Evolutionary conservation across 345 rosid genomes (phyloP), one percentile per base, ranked within the genome.

Genomic region (Psidium friedrichsthalianum): DNA sequence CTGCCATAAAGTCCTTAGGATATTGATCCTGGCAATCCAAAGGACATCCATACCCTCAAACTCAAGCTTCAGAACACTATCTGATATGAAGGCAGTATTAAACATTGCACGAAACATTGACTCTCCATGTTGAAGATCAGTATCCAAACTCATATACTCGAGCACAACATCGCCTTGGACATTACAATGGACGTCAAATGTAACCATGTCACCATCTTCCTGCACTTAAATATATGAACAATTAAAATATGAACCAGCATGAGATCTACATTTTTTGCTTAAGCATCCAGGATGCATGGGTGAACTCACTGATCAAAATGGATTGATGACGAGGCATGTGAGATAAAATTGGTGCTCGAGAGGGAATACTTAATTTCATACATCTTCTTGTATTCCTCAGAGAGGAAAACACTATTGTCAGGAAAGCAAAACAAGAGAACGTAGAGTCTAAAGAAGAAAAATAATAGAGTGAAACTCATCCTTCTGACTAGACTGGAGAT

Each of bases 101-200:
- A 95, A 94, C 90, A 94, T 95, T 84, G 90, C 94, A 81, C 94
- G 91, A 86, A 97, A 97, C 93, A 95, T 91, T 93, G 91, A 92
- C 83, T 86, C 90, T 87, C 94, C 98, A 88, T 74, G 90, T 86
- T 90, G 94, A 94, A 93, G 88, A 89, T 94, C 95, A 83, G 91
- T 95, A 86, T 90, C 88, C 89, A 94, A 90, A 92, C 90, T 94
- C 87, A 94, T 89, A 89, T 98, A 95, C 89, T 97, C 98, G 22
- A 97, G 91, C 86, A 97, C 95, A 56, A 95, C 89, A 91, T 97
- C 98, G 56, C 99, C 98, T 93, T 93, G 98, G 57, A 94, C 92
- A 87, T 88, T 91, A 88, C 98, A 94, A 86, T 93, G 93, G 90
- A 97, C 92, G 90, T 94, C 98, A 82, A 97, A 87, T 91, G 94